Evolutionary conservation across 2,329 filamentous ascomycete species (phyloP).

Genomic region (Trichoderma oligosporum): DNA sequence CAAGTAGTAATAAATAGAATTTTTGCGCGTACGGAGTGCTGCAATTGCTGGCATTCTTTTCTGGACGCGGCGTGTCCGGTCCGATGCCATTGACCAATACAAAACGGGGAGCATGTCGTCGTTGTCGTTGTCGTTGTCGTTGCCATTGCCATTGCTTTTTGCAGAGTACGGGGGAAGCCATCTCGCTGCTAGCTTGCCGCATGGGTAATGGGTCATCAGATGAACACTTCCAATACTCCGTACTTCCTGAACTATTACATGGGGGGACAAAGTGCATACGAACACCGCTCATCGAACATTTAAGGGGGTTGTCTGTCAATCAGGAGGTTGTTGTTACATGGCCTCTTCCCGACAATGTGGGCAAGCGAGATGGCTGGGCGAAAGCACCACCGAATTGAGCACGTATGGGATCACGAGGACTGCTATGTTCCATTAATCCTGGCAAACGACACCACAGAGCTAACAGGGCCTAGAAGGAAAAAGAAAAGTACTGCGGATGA

Average conservation of each 20-base stretch:
- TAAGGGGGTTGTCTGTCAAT: slow-evolving; percentile 14
- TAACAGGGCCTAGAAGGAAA: slow-evolving; percentile 8
- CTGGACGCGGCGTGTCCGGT: not conserved
- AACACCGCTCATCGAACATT: not conserved
- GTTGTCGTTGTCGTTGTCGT: no score
- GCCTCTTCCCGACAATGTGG: slow-evolving; percentile 6
- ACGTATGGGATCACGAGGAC: slow-evolving; percentile 16
- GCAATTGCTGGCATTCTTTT: no score
- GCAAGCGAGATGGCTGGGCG: slow-evolving; percentile 11
- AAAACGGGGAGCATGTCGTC: not conserved
- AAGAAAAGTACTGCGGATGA: not conserved
- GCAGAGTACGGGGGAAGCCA: not conserved
- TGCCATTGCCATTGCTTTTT: no score
- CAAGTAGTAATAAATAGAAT: no score
- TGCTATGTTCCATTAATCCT: not conserved
- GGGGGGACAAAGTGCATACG: not conserved
- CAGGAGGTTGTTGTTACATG: slow-evolving; percentile 4
- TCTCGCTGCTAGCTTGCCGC: slow-evolving; percentile 11
- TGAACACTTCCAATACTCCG: not conserved
- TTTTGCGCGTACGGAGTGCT: no score
- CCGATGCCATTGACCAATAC: slow-evolving; percentile 9
- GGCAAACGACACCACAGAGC: not conserved
- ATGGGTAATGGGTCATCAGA: slow-evolving; percentile 5
- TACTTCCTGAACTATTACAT: not conserved
- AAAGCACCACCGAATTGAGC: not conserved